Percentiles rank a stretch among this genome's conserved stretches.
Conservation (phyloP, 2,329 filamentous ascomycete genomes). For the Coleophoma cylindrospora region DNA sequence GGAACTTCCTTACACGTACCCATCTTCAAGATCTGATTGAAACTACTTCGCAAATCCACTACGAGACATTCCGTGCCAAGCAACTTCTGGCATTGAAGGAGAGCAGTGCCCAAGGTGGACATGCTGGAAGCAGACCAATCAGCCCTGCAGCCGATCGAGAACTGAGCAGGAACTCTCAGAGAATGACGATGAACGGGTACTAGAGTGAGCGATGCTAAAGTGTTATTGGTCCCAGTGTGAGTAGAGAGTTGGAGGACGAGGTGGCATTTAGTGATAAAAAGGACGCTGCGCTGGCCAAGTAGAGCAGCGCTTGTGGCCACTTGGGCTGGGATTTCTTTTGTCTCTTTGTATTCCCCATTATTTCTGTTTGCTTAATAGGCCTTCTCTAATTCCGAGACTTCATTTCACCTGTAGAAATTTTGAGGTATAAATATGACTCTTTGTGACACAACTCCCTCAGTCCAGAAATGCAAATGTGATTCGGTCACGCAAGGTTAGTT, state of each 20-base stretch:
- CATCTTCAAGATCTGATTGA: conserved; percentile 98
- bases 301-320: conserved; percentile 18
- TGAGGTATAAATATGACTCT: too few relatives aligned
- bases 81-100: conserved; percentile 97
- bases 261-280: conserved; percentile 26
- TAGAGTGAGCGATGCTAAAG: conserved; percentile 38
- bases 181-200: conserved; percentile 99
- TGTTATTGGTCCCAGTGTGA: not conserved
- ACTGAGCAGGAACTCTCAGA: conserved; percentile 92
- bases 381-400: conserved; percentile 27
- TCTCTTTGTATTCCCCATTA: conserved; percentile 23
- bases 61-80: conserved; percentile 99
- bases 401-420: conserved; percentile 21
- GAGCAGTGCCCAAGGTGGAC: conserved; percentile 70
- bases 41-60: conserved; percentile 99
- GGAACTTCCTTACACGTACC: conserved; percentile 97
- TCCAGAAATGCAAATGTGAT: too few relatives aligned
- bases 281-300: conserved; percentile 23
- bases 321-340: conserved; percentile 23
- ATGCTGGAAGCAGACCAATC: conserved; percentile 83
- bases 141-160: conserved; percentile 92
- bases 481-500: too few relatives aligned
- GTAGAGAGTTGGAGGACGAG: conserved; percentile 20
- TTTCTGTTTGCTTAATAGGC: conserved; percentile 30
- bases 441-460: too few relatives aligned